phyloP scores from a whole-genome alignment of 148 eudicot species.

The Beta vulgaris region DNA sequence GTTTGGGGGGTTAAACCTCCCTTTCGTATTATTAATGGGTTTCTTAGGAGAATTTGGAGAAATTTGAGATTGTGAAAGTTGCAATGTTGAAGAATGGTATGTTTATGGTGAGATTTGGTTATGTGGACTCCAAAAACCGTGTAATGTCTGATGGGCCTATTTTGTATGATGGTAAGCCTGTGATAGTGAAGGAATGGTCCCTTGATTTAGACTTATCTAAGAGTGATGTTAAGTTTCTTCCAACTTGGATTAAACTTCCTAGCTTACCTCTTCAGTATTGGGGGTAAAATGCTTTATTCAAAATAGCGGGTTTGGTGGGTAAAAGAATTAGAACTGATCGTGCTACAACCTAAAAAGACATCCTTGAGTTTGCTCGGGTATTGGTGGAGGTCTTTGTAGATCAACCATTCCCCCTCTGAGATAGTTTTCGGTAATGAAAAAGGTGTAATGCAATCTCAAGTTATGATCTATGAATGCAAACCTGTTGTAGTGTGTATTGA shows the following conservation, averaged over 20 bases:
- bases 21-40: neutral
- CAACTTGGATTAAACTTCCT: neutral
- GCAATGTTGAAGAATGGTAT: neutral
- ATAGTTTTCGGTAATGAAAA: neutral
- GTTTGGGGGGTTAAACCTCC: too few species aligned
- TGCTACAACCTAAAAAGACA: neutral
- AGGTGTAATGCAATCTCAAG: neutral
- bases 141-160: too few species aligned
- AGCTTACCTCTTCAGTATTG: neutral
- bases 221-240: neutral
- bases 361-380: neutral
- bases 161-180: too few species aligned
- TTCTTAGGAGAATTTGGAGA: neutral
- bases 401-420: neutral
- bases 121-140: neutral
- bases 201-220: neutral
- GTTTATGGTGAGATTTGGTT: neutral
- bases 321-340: neutral
- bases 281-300: neutral
- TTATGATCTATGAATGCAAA: neutral
- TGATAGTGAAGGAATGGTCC: neutral
- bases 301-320: neutral
- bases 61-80: neutral
- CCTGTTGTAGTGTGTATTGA: neutral
- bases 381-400: neutral